Base-by-base conservation (phyloP, 1,284 basidiomycete genomes). In the Meira nashicola region DNA sequence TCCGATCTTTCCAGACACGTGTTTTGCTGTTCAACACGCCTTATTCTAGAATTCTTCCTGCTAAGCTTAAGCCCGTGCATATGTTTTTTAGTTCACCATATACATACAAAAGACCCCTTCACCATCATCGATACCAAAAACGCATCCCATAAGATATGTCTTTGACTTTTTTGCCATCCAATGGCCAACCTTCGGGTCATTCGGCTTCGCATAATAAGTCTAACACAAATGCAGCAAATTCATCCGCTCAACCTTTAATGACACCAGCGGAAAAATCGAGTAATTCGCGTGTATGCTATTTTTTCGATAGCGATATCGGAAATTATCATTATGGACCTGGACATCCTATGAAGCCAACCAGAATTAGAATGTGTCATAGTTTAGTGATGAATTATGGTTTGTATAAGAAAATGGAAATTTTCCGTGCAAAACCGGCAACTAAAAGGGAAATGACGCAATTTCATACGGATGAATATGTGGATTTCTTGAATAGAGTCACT, bases 351-450 rank as follows among this genome's bases (percentile, higher is more conserved):
- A 78, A 78, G 49, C 76, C 76, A 5, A 77, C 75, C 15, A 64
- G 94, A 21, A 96, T 98, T 82, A 88, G 94, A 69, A 98, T 99
- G 95, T 96, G 93, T 77, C 95, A 99, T 81, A 94, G 92, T 9
- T 84, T 99, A 41, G 94, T 98, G 58, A 98, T 98, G 95, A 98
- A 98, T 82, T 98, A 97, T 78, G 93, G 93, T 19, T 64, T 80
- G n/a, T 79, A 80, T 71, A 80, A 79, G 57, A 74, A 78, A 58
- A 80, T 80, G 80, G 80, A 80, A 67, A 80, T 80, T 64, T 80
- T 80, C 54, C 86, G 95, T 58, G 95, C 95, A 2, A 99, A 99
- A 83, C 95, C 95, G 7, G 95, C 95, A 5, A 98, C 95, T 6
- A 95, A 95, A 80, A 87, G 93, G 62, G 95, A 98, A 77, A 92